Evolutionary conservation across 208 protist genomes (phyloP).

Genomic region (Leishmania tropica): DNA sequence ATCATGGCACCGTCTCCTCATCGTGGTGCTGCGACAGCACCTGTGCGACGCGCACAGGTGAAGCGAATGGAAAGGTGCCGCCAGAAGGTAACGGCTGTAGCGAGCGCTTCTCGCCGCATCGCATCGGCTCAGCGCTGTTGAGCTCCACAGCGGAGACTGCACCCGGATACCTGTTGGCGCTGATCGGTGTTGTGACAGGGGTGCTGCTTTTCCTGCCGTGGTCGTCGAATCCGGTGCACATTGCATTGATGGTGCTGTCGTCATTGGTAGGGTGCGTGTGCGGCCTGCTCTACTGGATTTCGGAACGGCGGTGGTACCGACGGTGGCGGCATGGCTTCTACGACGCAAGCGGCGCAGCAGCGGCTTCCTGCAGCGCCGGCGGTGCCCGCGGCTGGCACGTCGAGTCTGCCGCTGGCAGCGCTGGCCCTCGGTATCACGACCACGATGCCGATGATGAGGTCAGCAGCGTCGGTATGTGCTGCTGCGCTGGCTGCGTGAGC

Average conservation of each 20-base stretch:
- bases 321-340: neutral
- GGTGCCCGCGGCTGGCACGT: neutral
- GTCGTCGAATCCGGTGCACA: slow-evolving; percentile 59
- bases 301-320: slow-evolving; percentile 8
- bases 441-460: slow-evolving; percentile 2
- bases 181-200: slow-evolving; percentile 52
- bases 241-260: slow-evolving; percentile 65
- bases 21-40: neutral
- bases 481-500: slow-evolving; percentile 2
- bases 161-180: slow-evolving; percentile 21
- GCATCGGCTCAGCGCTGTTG: slow-evolving; percentile 15
- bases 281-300: slow-evolving; percentile 43
- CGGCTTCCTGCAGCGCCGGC: neutral
- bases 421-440: slow-evolving; percentile 5
- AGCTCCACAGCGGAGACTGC: slow-evolving; percentile 19
- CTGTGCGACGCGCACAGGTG: neutral
- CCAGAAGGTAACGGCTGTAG: slow-evolving; percentile 3
- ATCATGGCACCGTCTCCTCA: neutral
- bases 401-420: neutral
- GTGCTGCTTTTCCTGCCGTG: slow-evolving; percentile 81
- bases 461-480: neutral
- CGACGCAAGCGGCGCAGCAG: neutral
- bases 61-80: neutral
- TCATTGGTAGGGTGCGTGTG: slow-evolving; percentile 44
- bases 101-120: neutral